Base-by-base conservation (phyloP, 768 basidiomycete species). In the Boletellus ananas region DNA sequence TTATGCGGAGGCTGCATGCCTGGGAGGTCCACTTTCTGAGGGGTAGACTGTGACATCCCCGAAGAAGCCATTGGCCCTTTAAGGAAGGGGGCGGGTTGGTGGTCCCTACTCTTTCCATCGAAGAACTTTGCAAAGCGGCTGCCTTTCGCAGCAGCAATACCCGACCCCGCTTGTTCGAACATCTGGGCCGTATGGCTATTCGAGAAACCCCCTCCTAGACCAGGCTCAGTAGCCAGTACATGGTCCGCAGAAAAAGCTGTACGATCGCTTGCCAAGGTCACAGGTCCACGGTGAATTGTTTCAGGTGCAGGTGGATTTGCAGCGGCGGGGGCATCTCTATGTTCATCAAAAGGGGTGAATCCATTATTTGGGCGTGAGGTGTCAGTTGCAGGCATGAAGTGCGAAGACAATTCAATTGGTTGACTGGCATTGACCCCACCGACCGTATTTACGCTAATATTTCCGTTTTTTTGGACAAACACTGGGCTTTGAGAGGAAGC, bases 41-140 rank as follows among this genome's bases (percentile, higher is more conserved):
- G 64, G 45, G 63, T 68, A n/a, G 78, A 71, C 27, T 80, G 79
- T 23, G 76, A 68, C 39, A 80, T 71, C 36, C 68, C 62, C 37
- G 75, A 68, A 17, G 71, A 70, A 29, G 67, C 68, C 10, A 67
- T 66, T 34, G 71, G 68, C 23, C 69, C 57, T 51, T 79, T 80
- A 14, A 69, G 58, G 29, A 68, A 55, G 34, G 67, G 57, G 17
- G 53, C 33, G 52, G 56, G 54, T 48, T 56, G 67, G 37, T 58
- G 59, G 13, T 83, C 82, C 54, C 76, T 77, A 27, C 63, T 61
- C 65, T 87, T 90, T n/a, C 78, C 78, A 57, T 91, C 89, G 55
- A 91, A 92, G 67, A 90, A 90, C 63, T 90, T 92, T 29, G 88
- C 90, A 64, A 91, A 87, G 34, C 90, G 83, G 62, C 89, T 91